Conservation (phyloP, 192 early-diverging fungal species). For the Coemansia sp. region DNA sequence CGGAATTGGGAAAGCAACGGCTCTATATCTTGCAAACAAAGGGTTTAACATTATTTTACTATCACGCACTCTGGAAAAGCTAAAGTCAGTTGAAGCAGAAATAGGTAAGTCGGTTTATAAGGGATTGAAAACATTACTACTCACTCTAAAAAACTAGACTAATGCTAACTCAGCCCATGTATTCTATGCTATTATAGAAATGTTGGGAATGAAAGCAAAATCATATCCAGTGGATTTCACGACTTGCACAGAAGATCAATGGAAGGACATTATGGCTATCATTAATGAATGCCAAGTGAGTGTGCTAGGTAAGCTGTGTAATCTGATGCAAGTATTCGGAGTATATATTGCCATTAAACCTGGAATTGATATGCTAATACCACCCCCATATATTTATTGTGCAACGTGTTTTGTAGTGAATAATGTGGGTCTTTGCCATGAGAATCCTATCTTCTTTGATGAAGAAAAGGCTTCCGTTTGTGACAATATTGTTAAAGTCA, state of each 20-base stretch:
- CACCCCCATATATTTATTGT: not conserved
- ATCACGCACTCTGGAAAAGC: slow-evolving; percentile 72
- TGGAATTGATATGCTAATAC: slow-evolving; percentile 11
- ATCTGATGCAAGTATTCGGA: too few species aligned
- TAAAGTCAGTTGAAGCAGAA: slow-evolving; percentile 65
- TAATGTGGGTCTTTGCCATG: slow-evolving; percentile 88
- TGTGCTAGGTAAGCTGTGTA: slow-evolving; percentile 22
- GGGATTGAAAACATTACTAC: too few species aligned
- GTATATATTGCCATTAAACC: too few species aligned
- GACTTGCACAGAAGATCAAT: slow-evolving; percentile 44
- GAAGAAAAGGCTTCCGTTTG: slow-evolving; percentile 66
- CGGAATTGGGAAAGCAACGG: slow-evolving; percentile 92
- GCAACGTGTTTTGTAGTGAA: slow-evolving; percentile 63
- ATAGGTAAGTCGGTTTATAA: slow-evolving; percentile 45
- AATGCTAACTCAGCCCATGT: not conserved
- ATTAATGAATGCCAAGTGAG: slow-evolving; percentile 47
- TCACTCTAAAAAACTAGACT: too few species aligned
- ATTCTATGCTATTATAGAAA: slow-evolving; percentile 7
- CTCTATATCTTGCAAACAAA: slow-evolving; percentile 78
- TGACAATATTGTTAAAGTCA: slow-evolving; percentile 78
- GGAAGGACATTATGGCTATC: slow-evolving; percentile 66
- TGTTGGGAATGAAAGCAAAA: slow-evolving; percentile 58
- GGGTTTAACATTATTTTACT: slow-evolving; percentile 82
- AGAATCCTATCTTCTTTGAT: slow-evolving; percentile 81
- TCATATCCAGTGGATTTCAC: slow-evolving; percentile 77